Evolutionary conservation across 2,329 filamentous ascomycete genomes (phyloP).

Genomic region (Pseudodiploospora longispora): DNA sequence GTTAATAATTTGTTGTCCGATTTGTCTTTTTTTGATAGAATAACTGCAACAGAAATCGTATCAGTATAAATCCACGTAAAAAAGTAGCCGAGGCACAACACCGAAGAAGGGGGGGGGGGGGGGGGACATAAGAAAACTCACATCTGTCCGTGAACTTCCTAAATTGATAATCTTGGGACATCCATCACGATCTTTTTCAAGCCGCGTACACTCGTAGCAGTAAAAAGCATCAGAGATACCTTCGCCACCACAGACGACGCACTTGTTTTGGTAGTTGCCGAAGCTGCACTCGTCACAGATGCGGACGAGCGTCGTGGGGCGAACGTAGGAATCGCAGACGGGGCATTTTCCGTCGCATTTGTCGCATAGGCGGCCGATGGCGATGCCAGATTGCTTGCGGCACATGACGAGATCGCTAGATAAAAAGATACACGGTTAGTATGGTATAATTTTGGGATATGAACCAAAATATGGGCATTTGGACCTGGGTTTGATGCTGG

Average conservation of each 20-base stretch:
- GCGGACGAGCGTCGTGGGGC: conserved; percentile 90
- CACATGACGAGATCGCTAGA: conserved; percentile 94
- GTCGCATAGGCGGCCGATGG: conserved; percentile 97
- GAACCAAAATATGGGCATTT: too few relatives aligned
- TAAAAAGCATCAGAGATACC: conserved; percentile 98
- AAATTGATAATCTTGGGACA: conserved; percentile 99
- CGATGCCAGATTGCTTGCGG: conserved; percentile 95
- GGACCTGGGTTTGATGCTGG: background rate
- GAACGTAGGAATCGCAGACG: conserved; percentile 97
- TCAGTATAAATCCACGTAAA: conserved; percentile 26
- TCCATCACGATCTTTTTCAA: conserved; percentile 95
- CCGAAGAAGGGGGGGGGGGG: background rate
- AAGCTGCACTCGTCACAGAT: conserved; percentile 99
- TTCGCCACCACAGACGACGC: conserved; percentile 95
- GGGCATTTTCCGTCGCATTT: conserved; percentile 99
- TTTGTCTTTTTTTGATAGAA: conserved; percentile 63
- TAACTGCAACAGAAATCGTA: conserved; percentile 30
- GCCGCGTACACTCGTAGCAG: conserved; percentile 94
- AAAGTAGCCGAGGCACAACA: conserved; percentile 15
- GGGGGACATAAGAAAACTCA: too few relatives aligned
- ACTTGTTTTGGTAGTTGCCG: conserved; percentile 99
- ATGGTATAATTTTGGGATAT: background rate
- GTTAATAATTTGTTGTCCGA: conserved; percentile 49
- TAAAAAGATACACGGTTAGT: conserved; percentile 17
- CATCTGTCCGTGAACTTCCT: conserved; percentile 88